A percentile compares a stretch with the other conserved stretches of the same genome.
phyloP scores from a whole-genome alignment of 805 yeast species.

The Pichia kluyveri region DNA sequence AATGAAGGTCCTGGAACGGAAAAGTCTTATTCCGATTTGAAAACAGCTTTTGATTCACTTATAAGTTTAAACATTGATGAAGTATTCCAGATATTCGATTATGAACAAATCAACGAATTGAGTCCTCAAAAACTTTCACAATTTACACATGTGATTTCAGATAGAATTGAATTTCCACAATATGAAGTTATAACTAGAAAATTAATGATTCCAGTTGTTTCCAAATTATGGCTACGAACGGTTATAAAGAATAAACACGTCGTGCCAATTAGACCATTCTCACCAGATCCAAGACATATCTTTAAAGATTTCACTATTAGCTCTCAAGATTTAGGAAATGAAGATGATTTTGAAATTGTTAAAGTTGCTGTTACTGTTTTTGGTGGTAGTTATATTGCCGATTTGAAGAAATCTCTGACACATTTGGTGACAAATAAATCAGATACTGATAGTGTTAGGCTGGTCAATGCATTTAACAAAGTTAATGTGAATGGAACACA shows the following conservation, averaged over 20 bases:
- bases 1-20: not conserved
- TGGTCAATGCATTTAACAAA: slow-evolving; percentile 20
- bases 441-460: slow-evolving; percentile 40
- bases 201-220: slow-evolving; percentile 58
- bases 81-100: slow-evolving; percentile 2
- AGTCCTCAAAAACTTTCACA: slow-evolving; percentile 11
- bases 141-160: slow-evolving; percentile 43
- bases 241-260: slow-evolving; percentile 33
- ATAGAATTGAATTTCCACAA: slow-evolving; percentile 41
- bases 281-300: slow-evolving; percentile 63
- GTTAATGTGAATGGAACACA: slow-evolving; percentile 22
- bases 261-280: slow-evolving; percentile 47
- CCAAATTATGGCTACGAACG: slow-evolving; percentile 50
- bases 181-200: slow-evolving; percentile 34
- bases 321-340: slow-evolving; percentile 45
- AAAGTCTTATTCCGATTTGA: not conserved
- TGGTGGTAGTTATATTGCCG: slow-evolving; percentile 68
- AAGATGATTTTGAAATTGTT: slow-evolving; percentile 46
- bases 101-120: slow-evolving; percentile 10
- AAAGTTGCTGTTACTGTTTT: slow-evolving; percentile 59
- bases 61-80: not conserved
- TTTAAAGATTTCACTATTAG: slow-evolving; percentile 49
- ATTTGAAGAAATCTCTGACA: slow-evolving; percentile 62
- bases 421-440: slow-evolving; percentile 58
- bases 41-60: not conserved